Evolutionary conservation across 495 filamentous ascomycete species (phyloP).

Genomic region (Letharia lupina): DNA sequence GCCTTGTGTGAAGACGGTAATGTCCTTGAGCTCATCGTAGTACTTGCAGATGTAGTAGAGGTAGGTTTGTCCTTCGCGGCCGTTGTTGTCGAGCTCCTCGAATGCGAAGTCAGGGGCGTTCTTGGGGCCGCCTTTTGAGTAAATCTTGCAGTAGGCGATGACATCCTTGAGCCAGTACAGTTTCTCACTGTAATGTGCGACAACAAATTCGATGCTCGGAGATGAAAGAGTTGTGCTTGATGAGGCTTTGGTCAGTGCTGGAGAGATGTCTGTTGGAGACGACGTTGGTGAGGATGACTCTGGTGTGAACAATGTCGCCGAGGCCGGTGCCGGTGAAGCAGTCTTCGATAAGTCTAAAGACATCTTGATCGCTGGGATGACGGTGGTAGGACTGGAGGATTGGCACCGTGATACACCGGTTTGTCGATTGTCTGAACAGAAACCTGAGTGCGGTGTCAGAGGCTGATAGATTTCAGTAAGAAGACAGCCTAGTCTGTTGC

Average conservation of each 20-base stretch:
- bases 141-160: conserved; percentile 14
- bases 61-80: conserved; percentile 21
- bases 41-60: conserved; percentile 38
- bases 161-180: conserved; percentile 16
- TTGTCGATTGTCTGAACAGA: not conserved
- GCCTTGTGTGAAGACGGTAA: conserved; percentile 44
- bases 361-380: not conserved
- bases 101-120: conserved; percentile 8
- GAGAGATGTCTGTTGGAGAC: not conserved
- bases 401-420: not conserved
- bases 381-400: not conserved
- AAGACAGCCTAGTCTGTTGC: not conserved
- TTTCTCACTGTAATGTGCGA: conserved; percentile 21
- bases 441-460: not conserved
- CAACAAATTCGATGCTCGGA: conserved; percentile 17
- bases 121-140: conserved; percentile 18
- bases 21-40: conserved; percentile 38
- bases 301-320: not conserved
- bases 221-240: not conserved
- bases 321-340: not conserved
- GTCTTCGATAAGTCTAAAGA: not conserved
- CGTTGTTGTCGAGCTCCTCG: conserved; percentile 16
- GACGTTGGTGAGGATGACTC: not conserved
- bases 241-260: not conserved
- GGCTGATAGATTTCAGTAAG: not conserved